Percentiles rank a stretch among this genome's conserved stretches.
phyloP scores from a whole-genome alignment of 108 stramenopile species.

The Skeletonema grethae region DNA sequence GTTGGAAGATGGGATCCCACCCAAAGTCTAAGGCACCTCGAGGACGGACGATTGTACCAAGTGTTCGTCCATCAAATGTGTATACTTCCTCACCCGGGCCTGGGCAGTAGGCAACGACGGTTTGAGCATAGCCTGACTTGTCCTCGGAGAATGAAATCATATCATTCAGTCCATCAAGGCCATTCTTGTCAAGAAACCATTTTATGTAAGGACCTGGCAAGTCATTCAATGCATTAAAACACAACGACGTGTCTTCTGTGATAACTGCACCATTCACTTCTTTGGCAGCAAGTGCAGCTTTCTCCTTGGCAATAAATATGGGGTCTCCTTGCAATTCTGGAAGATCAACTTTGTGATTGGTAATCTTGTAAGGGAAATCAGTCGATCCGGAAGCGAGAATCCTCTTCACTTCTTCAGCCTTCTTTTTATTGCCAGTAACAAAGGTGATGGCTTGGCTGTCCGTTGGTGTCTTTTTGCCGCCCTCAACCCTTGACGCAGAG shows the following conservation, averaged over 20 bases:
- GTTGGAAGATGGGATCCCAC: conserved; percentile 93
- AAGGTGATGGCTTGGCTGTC: conserved; percentile 69
- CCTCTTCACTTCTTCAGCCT: conserved; percentile 91
- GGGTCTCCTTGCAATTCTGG: conserved; percentile 97
- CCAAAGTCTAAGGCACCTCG: conserved; percentile 93
- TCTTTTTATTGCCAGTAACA: conserved; percentile 99
- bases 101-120: conserved; percentile 89
- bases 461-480: conserved; percentile 1
- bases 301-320: conserved; percentile 92
- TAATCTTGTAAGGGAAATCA: conserved; percentile 73
- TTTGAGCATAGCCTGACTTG: conserved; percentile 94
- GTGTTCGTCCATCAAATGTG: conserved; percentile 89
- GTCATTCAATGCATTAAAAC: conserved; percentile 94
- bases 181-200: conserved; percentile 96
- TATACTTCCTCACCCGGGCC: conserved; percentile 88
- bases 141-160: conserved; percentile 92
- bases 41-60: conserved; percentile 86
- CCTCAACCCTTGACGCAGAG: conserved; percentile 34
- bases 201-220: conserved; percentile 97
- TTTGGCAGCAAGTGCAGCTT: conserved; percentile 89
- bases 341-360: conserved; percentile 86
- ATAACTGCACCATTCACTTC: conserved; percentile 88
- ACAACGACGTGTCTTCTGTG: conserved; percentile 96
- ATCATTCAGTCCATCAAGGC: conserved; percentile 90
- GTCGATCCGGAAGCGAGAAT: conserved; percentile 54